Conservation (phyloP, 257 asterid genomes). For the Capsicum baccatum region DNA sequence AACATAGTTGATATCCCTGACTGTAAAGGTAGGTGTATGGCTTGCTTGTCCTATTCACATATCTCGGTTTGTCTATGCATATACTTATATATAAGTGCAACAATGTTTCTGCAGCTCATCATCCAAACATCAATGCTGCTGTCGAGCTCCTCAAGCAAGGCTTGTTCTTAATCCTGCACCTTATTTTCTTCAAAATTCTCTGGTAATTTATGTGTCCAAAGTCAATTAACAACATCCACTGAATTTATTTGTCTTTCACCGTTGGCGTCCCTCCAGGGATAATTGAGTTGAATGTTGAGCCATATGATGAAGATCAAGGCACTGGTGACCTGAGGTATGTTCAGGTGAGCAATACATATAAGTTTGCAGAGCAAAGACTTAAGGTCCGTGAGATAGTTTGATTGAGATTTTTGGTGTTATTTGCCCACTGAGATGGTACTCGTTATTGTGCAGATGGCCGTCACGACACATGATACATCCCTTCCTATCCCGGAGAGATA, state of each 20-base stretch:
- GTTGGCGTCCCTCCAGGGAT: constrained; percentile 50
- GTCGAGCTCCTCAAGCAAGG: constrained; percentile 79
- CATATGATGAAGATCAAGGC: constrained; percentile 85
- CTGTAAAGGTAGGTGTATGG: constrained; percentile 60
- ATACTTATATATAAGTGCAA: neutral
- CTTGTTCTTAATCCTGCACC: constrained; percentile 35
- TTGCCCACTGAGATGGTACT: constrained; percentile 22
- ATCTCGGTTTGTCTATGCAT: neutral
- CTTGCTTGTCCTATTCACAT: neutral
- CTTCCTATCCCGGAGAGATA: constrained; percentile 83
- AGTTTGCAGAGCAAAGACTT: neutral
- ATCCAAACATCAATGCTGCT: constrained; percentile 88
- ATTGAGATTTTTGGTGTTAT: constrained; percentile 20
- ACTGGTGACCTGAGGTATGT: constrained; percentile 93
- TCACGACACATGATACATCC: constrained; percentile 87
- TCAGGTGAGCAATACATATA: constrained; percentile 57
- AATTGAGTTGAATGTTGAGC: constrained; percentile 66
- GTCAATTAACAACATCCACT: neutral
- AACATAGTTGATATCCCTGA: constrained; percentile 86
- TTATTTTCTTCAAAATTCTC: no score
- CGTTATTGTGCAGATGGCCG: constrained; percentile 71
- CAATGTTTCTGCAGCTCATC: constrained; percentile 68
- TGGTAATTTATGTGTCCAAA: neutral
- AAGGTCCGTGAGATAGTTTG: neutral
- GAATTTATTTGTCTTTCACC: neutral